Percentiles rank a stretch among this genome's conserved stretches.
Evolutionary conservation across 164 flowering plant genomes (phyloP).

Genomic region (Echeveria elegans): DNA sequence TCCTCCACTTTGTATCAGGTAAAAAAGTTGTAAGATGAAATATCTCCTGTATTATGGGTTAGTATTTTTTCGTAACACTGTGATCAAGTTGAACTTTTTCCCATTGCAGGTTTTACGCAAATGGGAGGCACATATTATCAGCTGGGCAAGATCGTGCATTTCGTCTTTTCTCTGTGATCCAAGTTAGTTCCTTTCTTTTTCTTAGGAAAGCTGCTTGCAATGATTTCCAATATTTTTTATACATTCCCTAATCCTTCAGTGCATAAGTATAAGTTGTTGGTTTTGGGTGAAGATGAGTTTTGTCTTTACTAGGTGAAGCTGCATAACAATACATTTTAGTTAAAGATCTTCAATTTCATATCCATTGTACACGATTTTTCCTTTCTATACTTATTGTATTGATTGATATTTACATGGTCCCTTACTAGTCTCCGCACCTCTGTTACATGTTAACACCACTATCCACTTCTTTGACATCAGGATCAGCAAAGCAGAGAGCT

Average conservation of each 20-base stretch:
- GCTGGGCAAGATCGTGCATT: constrained; percentile 99
- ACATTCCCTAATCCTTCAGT: neutral
- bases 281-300: neutral
- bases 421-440: neutral
- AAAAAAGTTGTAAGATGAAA: neutral
- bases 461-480: constrained; percentile 23
- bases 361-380: neutral
- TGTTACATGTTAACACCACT: neutral
- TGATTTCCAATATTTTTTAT: neutral
- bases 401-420: neutral
- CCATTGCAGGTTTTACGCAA: constrained; percentile 63
- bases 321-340: neutral
- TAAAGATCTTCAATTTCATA: neutral
- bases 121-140: constrained; percentile 88
- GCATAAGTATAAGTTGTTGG: neutral
- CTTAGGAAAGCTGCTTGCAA: neutral
- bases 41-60: neutral
- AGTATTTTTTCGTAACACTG: neutral
- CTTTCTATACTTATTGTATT: neutral
- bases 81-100: neutral
- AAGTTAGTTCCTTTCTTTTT: constrained; percentile 30
- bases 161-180: constrained; percentile 85
- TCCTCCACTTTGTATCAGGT: constrained; percentile 92
- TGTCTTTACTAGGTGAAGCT: neutral
- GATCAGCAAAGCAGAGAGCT: constrained; percentile 99